Evolutionary conservation across 768 basidiomycete genomes (phyloP), one percentile per base, ranked within the genome.

Genomic region (Leccinum truebloodii): DNA sequence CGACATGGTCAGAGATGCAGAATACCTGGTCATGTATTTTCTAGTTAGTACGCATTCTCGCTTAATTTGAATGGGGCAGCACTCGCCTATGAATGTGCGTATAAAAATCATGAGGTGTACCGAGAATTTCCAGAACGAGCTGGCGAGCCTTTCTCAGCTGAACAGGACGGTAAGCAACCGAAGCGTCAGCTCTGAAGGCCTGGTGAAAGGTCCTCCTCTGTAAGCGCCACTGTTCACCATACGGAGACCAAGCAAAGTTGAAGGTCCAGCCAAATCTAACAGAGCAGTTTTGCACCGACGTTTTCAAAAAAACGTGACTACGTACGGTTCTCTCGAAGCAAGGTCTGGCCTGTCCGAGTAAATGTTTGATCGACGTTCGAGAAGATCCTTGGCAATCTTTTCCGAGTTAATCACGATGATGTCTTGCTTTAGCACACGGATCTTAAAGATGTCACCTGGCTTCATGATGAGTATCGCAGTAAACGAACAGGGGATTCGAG

Each of bases 1-100:
- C 16, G 75, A 72, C 58, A 81, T 67, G 46, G 79, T 70, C 2
- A 79, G 71, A 1, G 76, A 68, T 14, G 77, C 72, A 9, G 76
- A 68, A 44, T 71, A 65, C 56, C 78, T 77, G 39, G 6, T 52
- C 7, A 4, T 7, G 26, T 32, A 4, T n/a, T 46, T n/a, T 3
- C 6, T 5, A 1, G 13, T 63, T 41, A 12, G 51, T 39, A 34
- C 6, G 6, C 5, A 24, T 1, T 16, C 22, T 28, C 22, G 2
- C 26, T 24, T 8, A 1, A 14, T 13, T 35, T 35, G 34, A 35
- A 24, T 2, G 2, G 5, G 32, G 16, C 3, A 2, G 46, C n/a
- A 22, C 58, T 51, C 18, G 14, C 71, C 55, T 60, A 18, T 66
- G 58, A 12, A 67, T 39, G 30, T 62, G 63, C 6, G 6, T 39